phyloP scores from a whole-genome alignment of 805 yeast species.

The Lachancea cidri region DNA sequence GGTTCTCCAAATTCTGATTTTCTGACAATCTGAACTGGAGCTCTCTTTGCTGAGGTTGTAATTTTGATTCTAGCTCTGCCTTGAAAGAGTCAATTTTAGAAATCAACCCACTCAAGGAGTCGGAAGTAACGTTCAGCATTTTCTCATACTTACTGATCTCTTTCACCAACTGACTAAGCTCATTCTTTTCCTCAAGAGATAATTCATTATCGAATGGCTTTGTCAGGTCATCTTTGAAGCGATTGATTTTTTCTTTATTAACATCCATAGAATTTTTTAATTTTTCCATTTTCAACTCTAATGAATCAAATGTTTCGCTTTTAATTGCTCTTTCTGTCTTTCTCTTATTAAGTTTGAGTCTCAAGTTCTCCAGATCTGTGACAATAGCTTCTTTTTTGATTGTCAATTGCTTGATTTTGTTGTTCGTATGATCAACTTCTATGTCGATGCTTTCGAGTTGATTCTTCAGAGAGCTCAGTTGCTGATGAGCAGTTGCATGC shows the following conservation, averaged over 20 bases:
- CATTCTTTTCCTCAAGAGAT: slow-evolving; percentile 43
- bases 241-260: slow-evolving; percentile 36
- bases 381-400: slow-evolving; percentile 40
- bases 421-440: slow-evolving; percentile 46
- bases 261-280: slow-evolving; percentile 33
- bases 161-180: slow-evolving; percentile 31
- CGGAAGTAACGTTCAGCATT: slow-evolving; percentile 34
- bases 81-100: slow-evolving; percentile 33
- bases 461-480: slow-evolving; percentile 38
- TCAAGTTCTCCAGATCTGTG: slow-evolving; percentile 39
- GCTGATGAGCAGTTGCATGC: slow-evolving; percentile 27
- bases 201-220: slow-evolving; percentile 52
- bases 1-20: slow-evolving; percentile 9
- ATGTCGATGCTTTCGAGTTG: slow-evolving; percentile 45
- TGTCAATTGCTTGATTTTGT: slow-evolving; percentile 34
- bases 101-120: slow-evolving; percentile 21
- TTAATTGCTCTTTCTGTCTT: slow-evolving; percentile 38
- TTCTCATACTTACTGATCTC: slow-evolving; percentile 43
- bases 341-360: slow-evolving; percentile 39
- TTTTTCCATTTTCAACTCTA: slow-evolving; percentile 35
- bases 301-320: slow-evolving; percentile 40
- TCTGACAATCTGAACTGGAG: slow-evolving; percentile 4
- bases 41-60: slow-evolving; percentile 44
- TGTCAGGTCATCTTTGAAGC: slow-evolving; percentile 44
- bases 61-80: slow-evolving; percentile 54